Evolutionary conservation across 768 basidiomycete species (phyloP).

Genomic region (Suillus paluster): DNA sequence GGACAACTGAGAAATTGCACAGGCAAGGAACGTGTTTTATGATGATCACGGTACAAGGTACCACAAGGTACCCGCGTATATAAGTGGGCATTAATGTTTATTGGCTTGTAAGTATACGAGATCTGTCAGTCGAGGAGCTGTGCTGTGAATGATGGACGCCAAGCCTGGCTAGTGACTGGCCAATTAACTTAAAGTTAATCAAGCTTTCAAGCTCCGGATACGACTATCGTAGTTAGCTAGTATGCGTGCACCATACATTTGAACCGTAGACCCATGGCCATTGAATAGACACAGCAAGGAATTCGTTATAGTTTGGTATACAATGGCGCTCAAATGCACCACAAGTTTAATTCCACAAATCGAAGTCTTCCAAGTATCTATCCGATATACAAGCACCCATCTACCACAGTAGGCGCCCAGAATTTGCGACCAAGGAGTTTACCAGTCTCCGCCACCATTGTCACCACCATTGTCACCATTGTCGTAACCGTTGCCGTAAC

Average conservation of each 20-base stretch:
- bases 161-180: no score
- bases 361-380: background rate
- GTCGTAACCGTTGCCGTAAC: conserved; percentile 16
- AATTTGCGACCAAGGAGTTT: background rate
- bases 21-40: no score
- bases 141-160: no score
- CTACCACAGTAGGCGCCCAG: background rate
- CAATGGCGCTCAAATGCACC: background rate
- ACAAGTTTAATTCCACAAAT: background rate
- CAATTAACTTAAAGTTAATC: no score
- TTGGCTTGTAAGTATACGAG: background rate
- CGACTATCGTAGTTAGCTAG: no score
- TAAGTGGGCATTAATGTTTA: no score
- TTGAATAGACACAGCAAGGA: no score
- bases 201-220: no score
- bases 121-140: no score
- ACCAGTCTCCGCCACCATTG: conserved; percentile 20
- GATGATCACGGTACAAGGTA: background rate
- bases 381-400: background rate
- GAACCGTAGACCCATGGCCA: no score
- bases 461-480: conserved; percentile 10
- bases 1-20: background rate
- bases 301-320: no score
- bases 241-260: no score
- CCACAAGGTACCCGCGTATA: background rate